Evolutionary conservation across 805 yeast genomes (phyloP).

Genomic region (Suhomyces sp.): DNA sequence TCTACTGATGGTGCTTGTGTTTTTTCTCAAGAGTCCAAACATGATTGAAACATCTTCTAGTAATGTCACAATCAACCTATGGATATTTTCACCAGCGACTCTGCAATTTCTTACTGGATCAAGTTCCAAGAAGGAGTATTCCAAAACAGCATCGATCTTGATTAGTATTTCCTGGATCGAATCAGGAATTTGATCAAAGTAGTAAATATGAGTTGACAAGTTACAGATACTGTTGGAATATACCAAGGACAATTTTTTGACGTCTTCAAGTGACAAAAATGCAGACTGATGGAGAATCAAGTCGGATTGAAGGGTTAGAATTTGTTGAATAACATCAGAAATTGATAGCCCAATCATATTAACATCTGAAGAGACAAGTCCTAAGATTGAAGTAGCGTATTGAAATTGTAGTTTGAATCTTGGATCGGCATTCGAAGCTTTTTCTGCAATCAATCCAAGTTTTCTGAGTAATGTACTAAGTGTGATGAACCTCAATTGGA

Average conservation of each 20-base stretch:
- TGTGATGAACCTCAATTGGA: constrained; percentile 68
- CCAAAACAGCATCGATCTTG: constrained; percentile 37
- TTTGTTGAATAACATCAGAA: constrained; percentile 67
- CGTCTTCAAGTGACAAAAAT: constrained; percentile 19
- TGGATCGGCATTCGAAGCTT: constrained; percentile 10
- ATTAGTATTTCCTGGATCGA: constrained; percentile 67
- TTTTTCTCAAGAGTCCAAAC: constrained; percentile 30
- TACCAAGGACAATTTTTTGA: constrained; percentile 34
- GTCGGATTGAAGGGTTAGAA: constrained; percentile 50
- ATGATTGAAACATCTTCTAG: constrained; percentile 33
- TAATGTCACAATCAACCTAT: constrained; percentile 25
- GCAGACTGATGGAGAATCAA: constrained; percentile 26
- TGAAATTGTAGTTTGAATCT: constrained; percentile 31
- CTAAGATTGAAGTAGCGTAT: constrained; percentile 48
- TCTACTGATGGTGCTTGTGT: constrained; percentile 38
- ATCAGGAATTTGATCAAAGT: constrained; percentile 83
- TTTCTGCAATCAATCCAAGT: constrained; percentile 21
- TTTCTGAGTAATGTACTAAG: constrained; percentile 45
- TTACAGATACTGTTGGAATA: constrained; percentile 64
- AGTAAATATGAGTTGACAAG: constrained; percentile 75
- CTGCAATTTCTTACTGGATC: neutral
- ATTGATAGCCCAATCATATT: constrained; percentile 87
- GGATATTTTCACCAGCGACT: constrained; percentile 13
- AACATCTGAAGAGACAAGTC: constrained; percentile 70
- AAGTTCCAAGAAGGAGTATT: constrained; percentile 9